Conservation (phyloP, 192 early-diverging fungal genomes). For the Coemansia sp. region DNA sequence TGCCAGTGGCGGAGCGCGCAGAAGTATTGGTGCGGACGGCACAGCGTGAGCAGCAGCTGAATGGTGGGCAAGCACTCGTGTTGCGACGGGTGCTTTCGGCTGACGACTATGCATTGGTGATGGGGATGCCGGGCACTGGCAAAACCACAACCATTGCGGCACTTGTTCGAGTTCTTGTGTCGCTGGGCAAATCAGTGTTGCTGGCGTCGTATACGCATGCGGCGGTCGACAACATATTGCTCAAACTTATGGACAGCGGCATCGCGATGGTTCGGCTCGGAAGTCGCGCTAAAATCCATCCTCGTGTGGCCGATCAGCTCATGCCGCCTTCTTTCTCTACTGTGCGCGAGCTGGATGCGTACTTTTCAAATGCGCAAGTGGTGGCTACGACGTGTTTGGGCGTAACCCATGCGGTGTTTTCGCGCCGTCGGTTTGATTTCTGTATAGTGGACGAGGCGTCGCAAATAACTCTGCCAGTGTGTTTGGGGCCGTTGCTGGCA, state of each 20-base stretch:
- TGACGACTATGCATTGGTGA: constrained; percentile 82
- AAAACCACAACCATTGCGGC: constrained; percentile 88
- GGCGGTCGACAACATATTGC: constrained; percentile 88
- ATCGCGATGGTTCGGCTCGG: constrained; percentile 78
- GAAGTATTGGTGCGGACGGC: constrained; percentile 14
- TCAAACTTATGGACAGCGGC: constrained; percentile 69
- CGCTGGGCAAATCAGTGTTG: constrained; percentile 70
- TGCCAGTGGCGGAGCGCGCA: constrained; percentile 15
- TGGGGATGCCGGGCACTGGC: constrained; percentile 97
- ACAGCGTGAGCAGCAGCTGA: constrained; percentile 54
- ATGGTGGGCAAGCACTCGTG: constrained; percentile 68
- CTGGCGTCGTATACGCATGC: constrained; percentile 89
- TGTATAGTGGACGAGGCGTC: constrained; percentile 97
- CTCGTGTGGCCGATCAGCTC: constrained; percentile 41
- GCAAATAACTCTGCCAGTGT: constrained; percentile 87
- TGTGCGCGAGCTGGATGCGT: constrained; percentile 58
- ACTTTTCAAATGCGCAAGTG: constrained; percentile 62
- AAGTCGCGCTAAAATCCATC: constrained; percentile 59
- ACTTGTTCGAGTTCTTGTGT: constrained; percentile 68
- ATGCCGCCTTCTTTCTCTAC: constrained; percentile 46
- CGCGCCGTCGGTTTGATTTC: constrained; percentile 81
- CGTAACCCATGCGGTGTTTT: constrained; percentile 73
- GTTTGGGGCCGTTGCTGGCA: constrained; percentile 81
- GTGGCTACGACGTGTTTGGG: constrained; percentile 91
- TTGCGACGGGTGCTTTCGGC: constrained; percentile 71